Conservation (phyloP, 176 grass and related monocot species). For the Ensete ventricosum region DNA sequence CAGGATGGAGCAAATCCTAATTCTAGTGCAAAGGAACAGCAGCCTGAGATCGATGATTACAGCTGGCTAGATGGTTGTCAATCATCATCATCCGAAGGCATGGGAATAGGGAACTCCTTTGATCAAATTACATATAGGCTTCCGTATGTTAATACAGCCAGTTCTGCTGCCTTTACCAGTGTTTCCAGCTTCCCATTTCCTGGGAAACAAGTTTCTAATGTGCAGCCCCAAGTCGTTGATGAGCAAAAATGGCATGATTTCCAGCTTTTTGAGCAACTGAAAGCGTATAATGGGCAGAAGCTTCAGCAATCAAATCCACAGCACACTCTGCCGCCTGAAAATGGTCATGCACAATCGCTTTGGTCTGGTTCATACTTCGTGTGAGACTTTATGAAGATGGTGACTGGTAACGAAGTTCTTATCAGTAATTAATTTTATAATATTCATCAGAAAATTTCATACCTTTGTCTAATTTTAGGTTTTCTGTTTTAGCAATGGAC, state of each 20-base stretch:
- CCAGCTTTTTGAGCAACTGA: conserved; percentile 63
- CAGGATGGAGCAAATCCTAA: conserved; percentile 39
- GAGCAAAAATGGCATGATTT: conserved; percentile 76
- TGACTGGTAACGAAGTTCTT: conserved; percentile 36
- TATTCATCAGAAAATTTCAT: background rate
- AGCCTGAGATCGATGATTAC: conserved; percentile 54
- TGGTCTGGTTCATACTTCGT: conserved; percentile 60
- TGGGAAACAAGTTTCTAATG: conserved; percentile 36
- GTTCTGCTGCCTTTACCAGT: conserved; percentile 27
- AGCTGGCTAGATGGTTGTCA: conserved; percentile 57
- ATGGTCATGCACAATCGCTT: conserved; percentile 40
- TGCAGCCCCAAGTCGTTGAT: conserved; percentile 13
- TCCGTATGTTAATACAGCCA: conserved; percentile 28
- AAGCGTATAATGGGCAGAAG: conserved; percentile 40
- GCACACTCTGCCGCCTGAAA: conserved; percentile 39
- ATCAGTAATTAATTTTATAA: background rate
- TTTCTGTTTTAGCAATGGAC: conserved; percentile 28
- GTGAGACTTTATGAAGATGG: conserved; percentile 52
- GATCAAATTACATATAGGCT: conserved; percentile 25
- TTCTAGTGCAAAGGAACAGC: conserved; percentile 23
- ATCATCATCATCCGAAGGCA: conserved; percentile 23
- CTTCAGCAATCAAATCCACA: conserved; percentile 38
- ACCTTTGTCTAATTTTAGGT: conserved; percentile 9
- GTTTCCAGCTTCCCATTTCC: conserved; percentile 50
- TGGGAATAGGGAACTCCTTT: conserved; percentile 13